Conservation (phyloP, 768 basidiomycete species). For the Amanita pallidorosea region DNA sequence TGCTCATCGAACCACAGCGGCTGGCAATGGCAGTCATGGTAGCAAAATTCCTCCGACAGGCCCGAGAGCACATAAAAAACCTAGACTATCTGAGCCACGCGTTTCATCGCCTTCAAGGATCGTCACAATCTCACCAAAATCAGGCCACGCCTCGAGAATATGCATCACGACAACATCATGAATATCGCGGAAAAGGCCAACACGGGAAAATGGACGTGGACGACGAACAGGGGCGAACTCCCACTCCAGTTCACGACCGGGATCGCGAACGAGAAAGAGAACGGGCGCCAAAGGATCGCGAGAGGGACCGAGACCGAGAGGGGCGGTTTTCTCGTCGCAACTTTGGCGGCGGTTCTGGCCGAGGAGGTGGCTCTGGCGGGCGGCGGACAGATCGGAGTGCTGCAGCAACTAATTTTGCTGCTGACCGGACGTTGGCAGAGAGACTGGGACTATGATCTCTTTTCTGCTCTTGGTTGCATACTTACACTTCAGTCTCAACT, state of each 20-base stretch:
- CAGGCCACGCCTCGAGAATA: constrained; percentile 13
- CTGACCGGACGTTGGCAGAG: constrained; percentile 79
- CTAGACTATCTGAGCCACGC: constrained; percentile 51
- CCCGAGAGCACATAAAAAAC: constrained; percentile 74
- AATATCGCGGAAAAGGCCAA: constrained; percentile 14
- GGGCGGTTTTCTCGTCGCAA: constrained; percentile 25
- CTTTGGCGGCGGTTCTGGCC: constrained; percentile 26
- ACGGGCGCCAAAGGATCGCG: constrained; percentile 6
- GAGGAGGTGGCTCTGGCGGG: constrained; percentile 20
- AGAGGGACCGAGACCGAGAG: constrained; percentile 19
- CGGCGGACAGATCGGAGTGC: constrained; percentile 23
- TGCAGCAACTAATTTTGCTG: constrained; percentile 22
- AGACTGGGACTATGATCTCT: constrained; percentile 58
- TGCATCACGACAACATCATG: constrained; percentile 12
- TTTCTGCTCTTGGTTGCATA: constrained; percentile 12
- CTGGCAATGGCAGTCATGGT: constrained; percentile 20
- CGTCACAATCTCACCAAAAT: constrained; percentile 16
- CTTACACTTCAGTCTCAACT: constrained; percentile 5
- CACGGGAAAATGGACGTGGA: constrained; percentile 45
- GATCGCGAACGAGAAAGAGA: constrained; percentile 9
- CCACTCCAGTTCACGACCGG: constrained; percentile 24
- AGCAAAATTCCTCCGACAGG: constrained; percentile 64
- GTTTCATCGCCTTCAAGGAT: constrained; percentile 20
- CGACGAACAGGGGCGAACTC: constrained; percentile 34
- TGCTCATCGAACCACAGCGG: constrained; percentile 13